Evolutionary conservation across 2,329 filamentous ascomycete species (phyloP).

Genomic region (Metarhizium guizhouense): DNA sequence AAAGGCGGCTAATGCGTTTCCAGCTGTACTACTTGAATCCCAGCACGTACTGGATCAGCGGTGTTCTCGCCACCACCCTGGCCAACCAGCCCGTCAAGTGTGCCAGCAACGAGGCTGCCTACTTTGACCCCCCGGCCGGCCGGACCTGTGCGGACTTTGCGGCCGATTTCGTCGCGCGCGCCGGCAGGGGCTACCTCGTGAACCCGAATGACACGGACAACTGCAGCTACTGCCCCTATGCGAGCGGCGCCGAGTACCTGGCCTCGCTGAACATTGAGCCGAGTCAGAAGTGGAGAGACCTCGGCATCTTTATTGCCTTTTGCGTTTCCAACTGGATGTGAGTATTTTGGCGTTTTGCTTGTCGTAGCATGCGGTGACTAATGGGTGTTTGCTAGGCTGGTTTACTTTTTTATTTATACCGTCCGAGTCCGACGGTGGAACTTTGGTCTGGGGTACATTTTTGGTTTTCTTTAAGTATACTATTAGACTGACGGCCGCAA

Average conservation of each 20-base stretch:
- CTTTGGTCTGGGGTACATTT: slow-evolving; percentile 56
- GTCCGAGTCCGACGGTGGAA: slow-evolving; percentile 61
- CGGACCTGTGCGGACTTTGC: slow-evolving; percentile 60
- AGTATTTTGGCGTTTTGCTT: not conserved
- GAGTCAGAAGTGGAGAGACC: slow-evolving; percentile 58
- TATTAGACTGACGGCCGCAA: too few species aligned
- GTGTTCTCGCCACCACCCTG: slow-evolving; percentile 9
- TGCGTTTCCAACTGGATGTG: slow-evolving; percentile 57
- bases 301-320: slow-evolving; percentile 66
- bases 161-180: slow-evolving; percentile 39
- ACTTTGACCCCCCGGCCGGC: slow-evolving; percentile 52
- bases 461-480: slow-evolving; percentile 16
- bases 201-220: slow-evolving; percentile 47
- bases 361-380: not conserved
- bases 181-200: slow-evolving; percentile 50
- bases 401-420: slow-evolving; percentile 71
- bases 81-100: slow-evolving; percentile 27
- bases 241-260: slow-evolving; percentile 51
- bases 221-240: slow-evolving; percentile 65
- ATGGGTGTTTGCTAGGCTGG: slow-evolving; percentile 27
- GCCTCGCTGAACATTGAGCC: slow-evolving; percentile 39
- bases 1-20: too few species aligned
- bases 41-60: slow-evolving; percentile 7
- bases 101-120: slow-evolving; percentile 22
- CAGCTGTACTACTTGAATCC: slow-evolving; percentile 7